Base-by-base conservation (phyloP, 1,139 yeast species). In the Kodamaea alishanica region DNA sequence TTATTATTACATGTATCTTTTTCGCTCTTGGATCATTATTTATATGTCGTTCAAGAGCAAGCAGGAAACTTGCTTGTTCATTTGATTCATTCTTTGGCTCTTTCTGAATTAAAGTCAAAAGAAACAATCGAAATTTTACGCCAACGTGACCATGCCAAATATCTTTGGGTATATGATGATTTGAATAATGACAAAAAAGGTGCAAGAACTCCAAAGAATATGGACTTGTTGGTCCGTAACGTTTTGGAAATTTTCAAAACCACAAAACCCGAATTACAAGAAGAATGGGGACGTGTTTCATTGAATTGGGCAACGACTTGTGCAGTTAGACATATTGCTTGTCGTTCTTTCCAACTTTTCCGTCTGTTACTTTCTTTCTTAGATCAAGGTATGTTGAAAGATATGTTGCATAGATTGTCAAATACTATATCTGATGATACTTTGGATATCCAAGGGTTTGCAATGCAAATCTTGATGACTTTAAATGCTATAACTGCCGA, bases 381-480 rank as follows among this genome's bases (percentile, higher is more conserved):
- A 46, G 97, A 92, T 55, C 92, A 85, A 55, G 73, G 77, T 9
- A 92, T 92, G 96, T 70, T 94, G 40, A 81, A 88, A 37, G 97
- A 90, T 62, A 88, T 94, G 96, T 70, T 94, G 26, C 96, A 92
- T 40, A 75, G 99, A 42, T 70, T 94, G 32, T 88, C 97, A 0
- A 90, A 89, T 51, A 94, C 99, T 0, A 84, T 94, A 10, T 81
- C 97, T 0, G 99, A 94, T 58, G 87, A 81, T 30, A 79, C 89
- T 8, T 68, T 77, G 1, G 98, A 92, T 52, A 90, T 92, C 35
- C 98, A 92, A 61, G 97, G 97, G 0, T 94, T 94, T 62, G 84
- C 97, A 0, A 86, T 94, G 94, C 98, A 94, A 63, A 92, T 92
- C 41, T 66, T 94, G 46, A 90, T 90, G 97, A 92, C 98, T 0